Base-by-base conservation (phyloP, 306 rosid genomes). In the Hippophae gyantsensis region DNA sequence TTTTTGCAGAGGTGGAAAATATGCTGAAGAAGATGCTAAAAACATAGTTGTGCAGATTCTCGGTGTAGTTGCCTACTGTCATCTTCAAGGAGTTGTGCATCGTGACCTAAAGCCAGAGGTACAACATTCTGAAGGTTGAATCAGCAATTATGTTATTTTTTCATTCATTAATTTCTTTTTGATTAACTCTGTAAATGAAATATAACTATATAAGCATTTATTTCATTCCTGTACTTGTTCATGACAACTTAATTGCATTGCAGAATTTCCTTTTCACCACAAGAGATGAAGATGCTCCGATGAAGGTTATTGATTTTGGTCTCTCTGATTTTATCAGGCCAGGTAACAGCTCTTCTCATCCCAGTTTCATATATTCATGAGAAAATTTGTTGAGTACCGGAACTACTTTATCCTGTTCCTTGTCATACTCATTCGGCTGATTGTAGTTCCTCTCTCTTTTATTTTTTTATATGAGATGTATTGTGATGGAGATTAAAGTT, bases 31-130 rank as follows among this genome's bases (percentile, higher is more conserved):
- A 53, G 98, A 87, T 11, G 95, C 98, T 45, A 92, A 92, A 81
- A 76, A 72, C 63, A 92, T 87, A 78, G 65, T 92, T 76, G 74
- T 81, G 68, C 98, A 92, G 79, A 92, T 92, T 66, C 72, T 87
- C 38, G 79, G 75, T 71, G 98, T 85, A 14, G 92, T 80, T 71
- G 75, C 98, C 38, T 87, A 68, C 71, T 87, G 92, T 72, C 98
- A 87, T 79, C 89, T 87, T 64, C 98, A 92, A 74, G 98, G 98
- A 50, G 96, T 92, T 14, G 92, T 87, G 61, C 98, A 87, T 52
- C 96, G 98, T 52, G 98, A 92, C 72, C 81, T 92, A 61, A 92
- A 92, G 79, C 98, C 98, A 57, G 98, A 92, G 98, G 98, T 90
- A 75, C 59, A 43, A 12, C 50, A 57, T 41, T 64, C 26, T 52